Base-by-base conservation (phyloP, 805 yeast genomes). In the Spathaspora gorwiae region DNA sequence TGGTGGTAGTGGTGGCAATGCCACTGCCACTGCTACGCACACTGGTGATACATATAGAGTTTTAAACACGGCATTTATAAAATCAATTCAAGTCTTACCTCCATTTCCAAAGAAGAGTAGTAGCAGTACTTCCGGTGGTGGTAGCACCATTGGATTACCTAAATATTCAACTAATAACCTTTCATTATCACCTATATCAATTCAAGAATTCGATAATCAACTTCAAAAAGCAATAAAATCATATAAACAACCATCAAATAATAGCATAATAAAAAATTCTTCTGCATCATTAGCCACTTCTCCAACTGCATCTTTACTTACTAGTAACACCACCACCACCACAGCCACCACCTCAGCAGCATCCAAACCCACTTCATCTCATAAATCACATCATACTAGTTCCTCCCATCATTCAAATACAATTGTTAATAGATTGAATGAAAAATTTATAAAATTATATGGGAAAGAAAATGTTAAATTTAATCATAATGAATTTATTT, bases 11-110 rank as follows among this genome's bases (percentile, higher is more conserved):
- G 34, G 34, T n/a, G n/a, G n/a, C n/a, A n/a, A n/a, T n/a, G n/a
- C n/a, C n/a, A n/a, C n/a, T 15, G 2, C 32, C 12, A 29, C 9
- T 29, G 27, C 26, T 27, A 24, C 26, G 3, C 7, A 13, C 10
- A 56, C 43, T 49, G 56, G 45, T 8, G 59, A 56, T 7, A 47
- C 48, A 10, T 81, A 77, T 60, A 73, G 76, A 47, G 64, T 84
- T 40, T 65, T 84, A 43, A 81, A 81, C 56, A 70, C 80, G 7
- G 60, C 79, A 2, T 83, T 79, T 57, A 74, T 85, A 49, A 82
- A 80, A 54, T 66, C 70, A 6, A 67, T 84, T 13, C 68, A 70
- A 24, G 75, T 74, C 2, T 49, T 60, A 34, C 52, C 58, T 3
- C 62, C 64, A 14, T 47, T 53, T 26, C 59, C 60, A 15, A 53